phyloP scores from a whole-genome alignment of 257 asterid genomes.

The Gentiana macrophylla region DNA sequence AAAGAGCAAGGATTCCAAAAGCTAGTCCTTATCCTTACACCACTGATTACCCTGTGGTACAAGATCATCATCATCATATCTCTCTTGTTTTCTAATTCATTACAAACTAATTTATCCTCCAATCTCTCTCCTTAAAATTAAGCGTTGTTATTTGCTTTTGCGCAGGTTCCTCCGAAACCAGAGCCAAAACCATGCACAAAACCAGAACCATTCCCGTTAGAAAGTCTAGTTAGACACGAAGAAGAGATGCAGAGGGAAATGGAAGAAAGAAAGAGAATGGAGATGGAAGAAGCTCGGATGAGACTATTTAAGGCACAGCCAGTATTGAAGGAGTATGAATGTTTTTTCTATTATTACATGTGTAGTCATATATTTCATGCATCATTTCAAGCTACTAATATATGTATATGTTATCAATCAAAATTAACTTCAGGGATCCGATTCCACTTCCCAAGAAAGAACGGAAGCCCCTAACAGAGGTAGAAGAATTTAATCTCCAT shows the following conservation, averaged over 20 bases:
- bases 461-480: conserved; percentile 74
- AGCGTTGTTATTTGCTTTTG: not conserved
- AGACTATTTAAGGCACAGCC: conserved; percentile 83
- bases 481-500: conserved; percentile 71
- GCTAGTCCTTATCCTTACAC: conserved; percentile 97
- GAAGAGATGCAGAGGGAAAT: conserved; percentile 79
- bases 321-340: conserved; percentile 58
- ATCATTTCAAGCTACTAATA: not conserved
- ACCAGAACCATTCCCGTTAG: conserved; percentile 84
- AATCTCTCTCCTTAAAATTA: not conserved
- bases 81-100: not conserved
- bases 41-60: conserved; percentile 90
- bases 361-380: not conserved
- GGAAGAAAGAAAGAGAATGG: conserved; percentile 68
- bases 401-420: not conserved
- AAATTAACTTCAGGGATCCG: conserved; percentile 56
- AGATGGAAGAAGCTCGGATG: conserved; percentile 76
- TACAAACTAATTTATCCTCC: not conserved
- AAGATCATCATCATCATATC: too few relatives aligned
- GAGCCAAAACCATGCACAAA: conserved; percentile 85
- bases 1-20: conserved; percentile 62
- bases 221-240: conserved; percentile 77
- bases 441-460: conserved; percentile 71
- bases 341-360: not conserved
- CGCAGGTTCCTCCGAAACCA: conserved; percentile 87